Evolutionary conservation across 129 eudicot species (phyloP).

Genomic region (Kitagawia praeruptora): DNA sequence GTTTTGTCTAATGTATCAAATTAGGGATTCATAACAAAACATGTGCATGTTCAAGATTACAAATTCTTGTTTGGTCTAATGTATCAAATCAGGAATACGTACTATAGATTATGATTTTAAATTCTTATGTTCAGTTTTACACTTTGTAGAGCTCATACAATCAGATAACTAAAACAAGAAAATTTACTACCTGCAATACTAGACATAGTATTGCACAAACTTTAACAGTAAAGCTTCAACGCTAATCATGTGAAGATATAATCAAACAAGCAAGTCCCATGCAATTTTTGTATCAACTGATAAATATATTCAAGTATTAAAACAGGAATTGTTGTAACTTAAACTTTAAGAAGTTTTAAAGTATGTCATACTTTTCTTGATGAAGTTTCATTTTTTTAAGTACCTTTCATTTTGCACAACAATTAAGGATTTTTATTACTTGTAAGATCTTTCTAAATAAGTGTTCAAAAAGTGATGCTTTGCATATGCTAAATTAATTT

Average conservation of each 20-base stretch:
- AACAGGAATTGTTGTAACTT: neutral
- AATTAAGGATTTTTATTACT: neutral
- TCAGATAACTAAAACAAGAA: neutral
- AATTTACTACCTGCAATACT: neutral
- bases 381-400: neutral
- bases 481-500: neutral
- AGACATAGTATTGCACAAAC: neutral
- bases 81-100: neutral
- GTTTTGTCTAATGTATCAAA: neutral
- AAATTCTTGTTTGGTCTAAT: neutral
- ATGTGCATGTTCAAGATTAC: neutral
- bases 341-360: neutral
- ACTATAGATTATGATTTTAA: neutral
- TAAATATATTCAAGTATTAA: neutral
- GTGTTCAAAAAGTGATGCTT: neutral
- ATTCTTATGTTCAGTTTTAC: neutral
- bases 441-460: neutral
- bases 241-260: neutral
- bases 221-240: neutral
- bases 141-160: neutral
- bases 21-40: neutral
- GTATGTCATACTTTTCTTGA: neutral
- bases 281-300: neutral
- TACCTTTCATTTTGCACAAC: neutral
- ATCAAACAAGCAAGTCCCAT: neutral